Percentiles rank a stretch among this genome's conserved stretches.
phyloP scores from a whole-genome alignment of 1,284 basidiomycete genomes.

The Boletus putidus region DNA sequence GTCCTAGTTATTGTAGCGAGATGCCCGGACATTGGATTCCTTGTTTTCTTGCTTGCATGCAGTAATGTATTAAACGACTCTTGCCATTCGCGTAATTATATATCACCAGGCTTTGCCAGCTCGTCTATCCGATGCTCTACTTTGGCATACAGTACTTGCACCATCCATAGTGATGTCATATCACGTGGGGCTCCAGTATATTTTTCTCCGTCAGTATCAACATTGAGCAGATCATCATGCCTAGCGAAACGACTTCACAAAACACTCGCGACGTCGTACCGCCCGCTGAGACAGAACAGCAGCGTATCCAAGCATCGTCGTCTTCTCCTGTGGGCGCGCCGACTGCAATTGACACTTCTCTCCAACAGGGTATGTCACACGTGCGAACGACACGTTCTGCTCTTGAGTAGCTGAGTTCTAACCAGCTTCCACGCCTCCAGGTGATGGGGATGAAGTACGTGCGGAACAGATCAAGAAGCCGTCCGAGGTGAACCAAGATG shows the following conservation, averaged over 20 bases:
- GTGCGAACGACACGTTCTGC: background rate
- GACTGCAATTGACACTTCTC: slow-evolving; percentile 30
- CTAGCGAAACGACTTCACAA: background rate
- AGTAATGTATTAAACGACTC: background rate
- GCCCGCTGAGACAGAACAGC: slow-evolving; percentile 4
- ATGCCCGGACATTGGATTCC: background rate
- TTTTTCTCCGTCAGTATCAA: background rate
- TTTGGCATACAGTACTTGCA: no score
- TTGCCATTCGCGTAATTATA: slow-evolving; percentile 2
- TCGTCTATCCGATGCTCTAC: no score
- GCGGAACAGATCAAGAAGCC: slow-evolving; percentile 31
- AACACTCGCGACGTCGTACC: background rate
- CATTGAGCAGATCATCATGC: slow-evolving; percentile 3
- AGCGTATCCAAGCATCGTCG: slow-evolving; percentile 2
- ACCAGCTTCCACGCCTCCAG: slow-evolving; percentile 39
- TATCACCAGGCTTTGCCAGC: no score
- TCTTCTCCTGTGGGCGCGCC: slow-evolving; percentile 35
- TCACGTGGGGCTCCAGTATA: slow-evolving; percentile 29
- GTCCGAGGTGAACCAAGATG: slow-evolving; percentile 30
- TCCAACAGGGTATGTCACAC: slow-evolving; percentile 41
- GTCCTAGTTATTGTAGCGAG: background rate
- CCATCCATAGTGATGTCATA: slow-evolving; percentile 25
- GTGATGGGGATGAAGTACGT: slow-evolving; percentile 37
- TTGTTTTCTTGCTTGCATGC: slow-evolving; percentile 1
- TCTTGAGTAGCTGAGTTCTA: background rate